Evolutionary conservation across 2,329 filamentous ascomycete genomes (phyloP), one percentile per base, ranked within the genome.

Genomic region (Dothideomycetes sp.): DNA sequence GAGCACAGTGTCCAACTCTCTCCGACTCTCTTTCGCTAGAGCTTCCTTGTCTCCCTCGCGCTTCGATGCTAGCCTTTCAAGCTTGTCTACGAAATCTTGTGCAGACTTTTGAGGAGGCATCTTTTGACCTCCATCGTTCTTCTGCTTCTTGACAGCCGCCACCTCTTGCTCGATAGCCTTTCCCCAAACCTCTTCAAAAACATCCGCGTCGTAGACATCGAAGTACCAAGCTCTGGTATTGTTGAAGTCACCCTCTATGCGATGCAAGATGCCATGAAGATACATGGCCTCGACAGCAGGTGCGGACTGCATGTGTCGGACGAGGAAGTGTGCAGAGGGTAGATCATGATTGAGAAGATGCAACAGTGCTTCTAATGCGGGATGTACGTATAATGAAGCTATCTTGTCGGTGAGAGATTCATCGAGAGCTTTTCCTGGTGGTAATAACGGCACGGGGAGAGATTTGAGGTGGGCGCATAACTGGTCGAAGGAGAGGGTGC

Each of bases 331-430:
- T 0, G 70, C 70, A 15, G 58, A 61, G 4, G 67, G 57, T 0
- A 73, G 56, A 51, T 74, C 70, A 46, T 57, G 54, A 50, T 74
- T 74, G 20, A 72, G 55, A 39, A 74, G 59, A 51, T 74, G 71
- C 4, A 74, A 59, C 1, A 65, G 55, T 8, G 67, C 58, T 59
- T 74, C 70, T 25, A 74, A 55, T 11, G 64, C 62, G 12, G 45
- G 45, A 24, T 48, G 45, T 11, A 58, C 33, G n/a, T 51, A 51
- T 3, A 59, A 45, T 6, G 51, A 50, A 19, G 57, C 38, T 33
- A 61, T 60, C 17, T 47, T 41, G 42, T 57, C 47, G 34, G 44
- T 53, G 6, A 56, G 41, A 16, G 44, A 27, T 8, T 48, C 33
- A 29, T 54, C 45, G 40, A 51, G 41, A n/a, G 49, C 49, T 45